Base-by-base conservation (phyloP, 1,284 basidiomycete species). In the Amylostereum areolatum region DNA sequence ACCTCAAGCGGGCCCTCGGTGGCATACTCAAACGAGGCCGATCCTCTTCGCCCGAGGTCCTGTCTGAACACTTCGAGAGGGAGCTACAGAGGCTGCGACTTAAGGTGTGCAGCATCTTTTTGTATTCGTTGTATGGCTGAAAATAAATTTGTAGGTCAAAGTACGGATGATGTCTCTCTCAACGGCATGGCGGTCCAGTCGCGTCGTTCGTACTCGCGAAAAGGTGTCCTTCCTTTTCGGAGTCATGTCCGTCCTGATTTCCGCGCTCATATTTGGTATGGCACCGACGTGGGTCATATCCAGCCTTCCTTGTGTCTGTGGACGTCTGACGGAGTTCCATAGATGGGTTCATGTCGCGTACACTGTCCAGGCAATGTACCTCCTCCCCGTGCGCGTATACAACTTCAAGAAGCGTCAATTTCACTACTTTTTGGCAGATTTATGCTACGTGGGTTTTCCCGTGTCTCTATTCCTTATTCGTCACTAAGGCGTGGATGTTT, bases 271-370 rank as follows among this genome's bases (percentile, higher is more conserved):
- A 24, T 43, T 43, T n/a, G 41, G 41, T 10, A 24, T 43, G 5
- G n/a, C n/a, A 7, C 41, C 41, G 27, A 43, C 18, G 41, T 43
- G 28, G 25, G 41, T 43, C 6, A 7, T 12, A 43, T 11, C 30
- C 8, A 12, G 9, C 18, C 8, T 28, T 12, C 6, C 34, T 8
- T n/a, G 8, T 35, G 8, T 35, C n/a, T 35, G n/a, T 35, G 25
- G 11, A n/a, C 41, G 4, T 24, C 5, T 28, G 11, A 7, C n/a
- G 25, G 7, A 24, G 18, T 27, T 11, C 1, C 8, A 6, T n/a
- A 43, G 41, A 12, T 43, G 41, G 41, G 41, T 43, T 8, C 41
- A 43, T n/a, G 41, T 43, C 18, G 41, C 41, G n/a, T 43, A 43
- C 28, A 43, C 41, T 7, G 41, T 27, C 7, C 41, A 43, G 27